Evolutionary conservation across 495 filamentous ascomycete species (phyloP), one percentile per base, ranked within the genome.

Genomic region (Penicillium simplicissimum): DNA sequence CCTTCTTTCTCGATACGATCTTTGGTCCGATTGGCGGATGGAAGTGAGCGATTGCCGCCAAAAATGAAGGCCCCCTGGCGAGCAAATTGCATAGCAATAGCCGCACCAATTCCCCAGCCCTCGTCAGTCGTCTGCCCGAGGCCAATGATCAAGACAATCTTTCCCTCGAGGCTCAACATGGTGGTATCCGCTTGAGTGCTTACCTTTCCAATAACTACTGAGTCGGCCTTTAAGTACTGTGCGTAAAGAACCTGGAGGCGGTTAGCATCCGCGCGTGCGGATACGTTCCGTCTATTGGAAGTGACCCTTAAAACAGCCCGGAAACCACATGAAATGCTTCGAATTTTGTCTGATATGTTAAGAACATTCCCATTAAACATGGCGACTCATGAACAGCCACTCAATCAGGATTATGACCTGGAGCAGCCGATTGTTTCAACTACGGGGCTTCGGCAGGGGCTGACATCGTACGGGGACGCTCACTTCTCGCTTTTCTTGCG

Each of bases 111-210:
- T 4, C 80, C 82, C 79, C 81, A 82, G 4, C 73, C 75, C 54
- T 75, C 74, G 9, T 71, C 70, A 23, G 64, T 67, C 36, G 75
- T 79, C 62, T 74, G 69, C 49, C 82, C 80, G 38, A 84, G 76
- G 33, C 82, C 82, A 34, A 78, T 84, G 25, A 85, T 76, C 33
- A 85, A 72, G 53, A 69, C 79, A 17, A 85, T 67, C 69, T 83
- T 82, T 42, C 74, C 71, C 15, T 72, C 67, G 11, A 85, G 74
- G 7, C 57, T 31, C 8, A 73, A 40, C 70, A 75, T 73, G 10
- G 25, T 28, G 25, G 25, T 28, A 28, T 2, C 4, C 2, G 4
- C 4, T 28, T 28, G 25, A 28, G 25, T 28, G 25, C 2, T n/a
- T 28, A 28, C 4, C 25, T 28, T 28, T 28, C 25, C 25, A 28